Conservation (phyloP, 768 basidiomycete genomes). For the Termitomyces sp. region DNA sequence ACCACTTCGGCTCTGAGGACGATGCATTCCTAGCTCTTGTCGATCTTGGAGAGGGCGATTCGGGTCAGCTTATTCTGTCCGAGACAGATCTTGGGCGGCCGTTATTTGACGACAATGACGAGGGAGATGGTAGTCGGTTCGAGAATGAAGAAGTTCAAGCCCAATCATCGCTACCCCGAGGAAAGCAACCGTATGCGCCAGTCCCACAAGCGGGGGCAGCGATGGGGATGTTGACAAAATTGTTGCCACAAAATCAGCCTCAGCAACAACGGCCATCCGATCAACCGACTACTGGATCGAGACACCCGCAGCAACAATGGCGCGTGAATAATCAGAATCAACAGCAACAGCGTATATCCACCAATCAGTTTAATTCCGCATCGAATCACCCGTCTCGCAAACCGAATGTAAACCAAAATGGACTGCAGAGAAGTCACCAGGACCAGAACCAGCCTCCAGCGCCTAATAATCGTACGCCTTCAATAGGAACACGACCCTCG, state of each 20-base stretch:
- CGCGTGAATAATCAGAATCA: not conserved
- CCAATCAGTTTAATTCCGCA: not conserved
- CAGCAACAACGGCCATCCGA: conserved; percentile 3
- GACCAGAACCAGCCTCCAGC: conserved; percentile 15
- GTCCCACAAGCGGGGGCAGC: not conserved
- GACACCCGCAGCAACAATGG: not conserved
- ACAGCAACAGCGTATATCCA: not conserved
- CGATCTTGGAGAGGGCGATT: conserved; percentile 46
- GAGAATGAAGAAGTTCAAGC: not conserved
- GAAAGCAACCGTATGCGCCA: conserved; percentile 2
- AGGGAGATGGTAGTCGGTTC: conserved; percentile 21
- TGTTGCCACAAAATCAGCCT: conserved; percentile 3
- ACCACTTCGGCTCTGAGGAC: conserved; percentile 60
- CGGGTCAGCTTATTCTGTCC: conserved; percentile 39
- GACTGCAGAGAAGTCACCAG: conserved; percentile 7
- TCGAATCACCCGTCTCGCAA: not conserved
- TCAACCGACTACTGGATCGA: not conserved
- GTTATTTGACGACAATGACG: conserved; percentile 32
- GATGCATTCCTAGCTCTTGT: conserved; percentile 60
- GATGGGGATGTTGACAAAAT: conserved; percentile 6
- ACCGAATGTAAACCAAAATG: conserved; percentile 8
- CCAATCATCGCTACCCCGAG: conserved; percentile 4
- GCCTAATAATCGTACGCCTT: not conserved
- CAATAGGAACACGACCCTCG: conserved; percentile 17
- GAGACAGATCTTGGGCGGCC: conserved; percentile 41